A percentile compares a stretch with the other conserved stretches of the same genome.
Evolutionary conservation across 192 early-diverging fungal species (phyloP).

Genomic region (Backusella liffmaniae): DNA sequence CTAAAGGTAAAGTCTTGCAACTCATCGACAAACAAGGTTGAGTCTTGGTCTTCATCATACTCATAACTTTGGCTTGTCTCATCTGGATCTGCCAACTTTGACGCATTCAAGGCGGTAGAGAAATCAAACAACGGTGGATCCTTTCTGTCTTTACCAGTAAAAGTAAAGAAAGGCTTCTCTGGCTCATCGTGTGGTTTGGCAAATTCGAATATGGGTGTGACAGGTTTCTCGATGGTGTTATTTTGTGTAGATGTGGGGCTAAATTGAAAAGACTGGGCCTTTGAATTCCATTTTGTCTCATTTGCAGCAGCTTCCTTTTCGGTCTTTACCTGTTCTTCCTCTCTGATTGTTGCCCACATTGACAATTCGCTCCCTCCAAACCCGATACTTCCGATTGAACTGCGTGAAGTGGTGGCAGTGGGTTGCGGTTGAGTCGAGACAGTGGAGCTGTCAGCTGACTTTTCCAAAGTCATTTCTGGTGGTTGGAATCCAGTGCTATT

Average conservation of each 20-base stretch:
- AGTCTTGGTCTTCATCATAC: neutral
- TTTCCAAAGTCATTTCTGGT: neutral
- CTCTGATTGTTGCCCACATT: neutral
- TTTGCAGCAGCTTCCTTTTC: neutral
- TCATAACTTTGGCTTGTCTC: neutral
- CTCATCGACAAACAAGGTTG: neutral
- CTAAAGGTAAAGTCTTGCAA: neutral
- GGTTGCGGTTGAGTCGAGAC: neutral
- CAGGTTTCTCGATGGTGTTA: neutral
- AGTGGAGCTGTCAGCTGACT: neutral
- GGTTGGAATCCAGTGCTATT: neutral
- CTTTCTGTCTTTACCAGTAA: neutral
- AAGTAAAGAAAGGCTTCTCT: neutral
- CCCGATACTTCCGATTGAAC: too few relatives aligned
- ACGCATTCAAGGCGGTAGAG: neutral
- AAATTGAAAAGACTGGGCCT: neutral
- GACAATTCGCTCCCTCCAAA: neutral
- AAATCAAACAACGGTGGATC: neutral
- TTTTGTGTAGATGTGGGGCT: neutral
- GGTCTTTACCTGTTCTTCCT: neutral
- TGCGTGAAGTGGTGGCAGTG: neutral
- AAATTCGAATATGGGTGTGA: neutral
- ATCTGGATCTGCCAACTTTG: neutral
- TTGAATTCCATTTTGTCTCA: neutral
- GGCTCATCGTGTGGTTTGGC: neutral